Conservation (phyloP, 2,329 filamentous ascomycete species). For the Cladophialophora bantiana region DNA sequence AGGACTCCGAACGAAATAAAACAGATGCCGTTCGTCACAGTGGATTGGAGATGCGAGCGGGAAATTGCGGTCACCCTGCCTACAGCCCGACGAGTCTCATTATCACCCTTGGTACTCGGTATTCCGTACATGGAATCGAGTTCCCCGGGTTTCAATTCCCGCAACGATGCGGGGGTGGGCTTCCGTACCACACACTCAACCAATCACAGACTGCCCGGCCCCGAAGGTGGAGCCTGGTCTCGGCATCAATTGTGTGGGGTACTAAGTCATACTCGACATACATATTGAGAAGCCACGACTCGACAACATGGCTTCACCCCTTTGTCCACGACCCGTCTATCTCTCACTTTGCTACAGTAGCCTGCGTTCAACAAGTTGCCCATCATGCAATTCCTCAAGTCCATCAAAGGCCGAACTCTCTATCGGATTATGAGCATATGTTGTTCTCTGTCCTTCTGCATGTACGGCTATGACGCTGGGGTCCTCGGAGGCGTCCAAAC, state of each 20-base stretch:
- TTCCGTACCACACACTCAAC: neutral
- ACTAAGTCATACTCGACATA: slow-evolving; percentile 10
- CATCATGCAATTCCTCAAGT: slow-evolving; percentile 26
- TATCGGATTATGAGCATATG: slow-evolving; percentile 43
- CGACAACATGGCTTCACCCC: neutral
- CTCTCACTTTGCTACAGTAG: neutral
- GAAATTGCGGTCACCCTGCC: neutral
- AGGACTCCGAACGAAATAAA: neutral
- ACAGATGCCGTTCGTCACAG: neutral
- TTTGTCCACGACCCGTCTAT: neutral
- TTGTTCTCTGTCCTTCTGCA: slow-evolving; percentile 44
- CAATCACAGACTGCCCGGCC: slow-evolving; percentile 12
- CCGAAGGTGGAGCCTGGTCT: neutral
- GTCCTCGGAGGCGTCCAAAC: slow-evolving; percentile 46
- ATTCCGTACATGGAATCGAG: slow-evolving; percentile 1
- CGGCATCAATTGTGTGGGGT: slow-evolving; percentile 9
- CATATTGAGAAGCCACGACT: neutral
- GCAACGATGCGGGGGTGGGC: slow-evolving; percentile 25
- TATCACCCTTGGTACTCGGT: no score
- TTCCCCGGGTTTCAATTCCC: slow-evolving; percentile 32
- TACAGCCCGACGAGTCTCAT: no score
- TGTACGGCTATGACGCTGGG: slow-evolving; percentile 48
- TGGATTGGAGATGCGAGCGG: neutral
- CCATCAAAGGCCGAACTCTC: slow-evolving; percentile 40
- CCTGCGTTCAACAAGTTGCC: neutral